phyloP scores from a whole-genome alignment of 306 rosid genomes.

The Trifolium fragiferum region DNA sequence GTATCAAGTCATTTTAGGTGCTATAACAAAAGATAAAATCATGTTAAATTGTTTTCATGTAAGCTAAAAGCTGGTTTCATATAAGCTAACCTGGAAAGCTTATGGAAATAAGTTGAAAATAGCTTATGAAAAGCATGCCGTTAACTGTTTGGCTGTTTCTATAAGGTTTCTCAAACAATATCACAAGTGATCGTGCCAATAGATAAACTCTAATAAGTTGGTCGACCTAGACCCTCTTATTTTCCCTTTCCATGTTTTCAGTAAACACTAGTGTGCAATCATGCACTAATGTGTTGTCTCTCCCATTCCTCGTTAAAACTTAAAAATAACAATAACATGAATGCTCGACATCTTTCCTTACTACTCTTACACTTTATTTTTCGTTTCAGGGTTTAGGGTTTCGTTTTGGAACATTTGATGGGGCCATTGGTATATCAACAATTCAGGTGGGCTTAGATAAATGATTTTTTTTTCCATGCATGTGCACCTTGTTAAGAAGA shows the following conservation, averaged over 20 bases:
- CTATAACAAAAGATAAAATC: not conserved
- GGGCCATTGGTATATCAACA: slow-evolving; percentile 90
- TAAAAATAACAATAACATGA: not conserved
- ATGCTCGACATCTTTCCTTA: not conserved
- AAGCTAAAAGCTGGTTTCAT: not conserved
- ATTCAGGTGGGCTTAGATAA: slow-evolving; percentile 64
- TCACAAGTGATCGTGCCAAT: too few relatives aligned
- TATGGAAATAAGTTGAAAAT: too few relatives aligned
- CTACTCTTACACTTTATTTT: not conserved
- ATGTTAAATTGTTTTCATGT: not conserved
- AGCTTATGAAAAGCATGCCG: not conserved
- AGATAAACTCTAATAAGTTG: not conserved
- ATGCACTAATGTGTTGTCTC: not conserved
- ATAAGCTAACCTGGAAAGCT: not conserved
- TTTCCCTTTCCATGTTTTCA: too few relatives aligned
- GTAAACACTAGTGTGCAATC: too few relatives aligned
- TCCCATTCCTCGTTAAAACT: too few relatives aligned
- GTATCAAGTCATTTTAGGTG: not conserved
- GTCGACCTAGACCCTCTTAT: not conserved
- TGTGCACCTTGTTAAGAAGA: not conserved
- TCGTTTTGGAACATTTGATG: slow-evolving; percentile 86
- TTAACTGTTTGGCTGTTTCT: not conserved
- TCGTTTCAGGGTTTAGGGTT: slow-evolving; percentile 84
- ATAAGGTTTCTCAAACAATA: too few relatives aligned
- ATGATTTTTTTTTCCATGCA: too few relatives aligned